Evolutionary conservation across 116 monocot genomes (phyloP), one percentile per base, ranked within the genome.

Genomic region (Trichopus zeylanicus): DNA sequence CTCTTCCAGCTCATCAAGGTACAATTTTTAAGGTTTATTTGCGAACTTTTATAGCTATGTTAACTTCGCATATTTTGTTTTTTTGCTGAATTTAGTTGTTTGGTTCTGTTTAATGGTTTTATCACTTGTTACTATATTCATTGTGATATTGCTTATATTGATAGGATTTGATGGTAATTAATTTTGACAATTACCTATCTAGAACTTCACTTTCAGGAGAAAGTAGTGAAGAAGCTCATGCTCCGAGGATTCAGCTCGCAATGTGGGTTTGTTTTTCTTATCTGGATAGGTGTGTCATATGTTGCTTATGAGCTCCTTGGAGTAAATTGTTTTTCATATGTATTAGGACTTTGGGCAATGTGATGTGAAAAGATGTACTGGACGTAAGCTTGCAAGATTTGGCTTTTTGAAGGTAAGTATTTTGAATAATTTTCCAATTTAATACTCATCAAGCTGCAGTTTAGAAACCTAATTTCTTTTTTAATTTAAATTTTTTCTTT

Each of bases 281-380:
- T 55, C 29, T 47, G 7, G 30, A 15, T 15, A 22, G n/a, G n/a
- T n/a, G 10, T 63, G 46, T 0, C 23, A 26, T 39, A 11, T 5
- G n/a, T 37, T 0, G 53, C 47, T 19, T 5, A 49, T 65, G 26
- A 4, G 31, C 27, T 51, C 31, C 19, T 35, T 11, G 12, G 2
- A 25, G 9, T 37, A 48, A 51, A 31, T 61, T 9, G 22, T 20
- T 53, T 42, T 35, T 66, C 18, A 2, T 34, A 0, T 48, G 65
- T 32, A 47, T 56, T 64, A 95, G 97, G 91, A 97, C 71, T 97
- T 97, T 75, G 87, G 91, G 16, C 97, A 91, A 53, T 97, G 97
- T 67, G 91, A 97, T 80, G 66, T 74, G 6, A 91, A 90, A 76
- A 91, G 59, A 73, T 97, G 97, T 59, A 97, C 97, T 20, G 91